Conservation (phyloP, 2,329 filamentous ascomycete species). For the Monilinia fructicola region DNA sequence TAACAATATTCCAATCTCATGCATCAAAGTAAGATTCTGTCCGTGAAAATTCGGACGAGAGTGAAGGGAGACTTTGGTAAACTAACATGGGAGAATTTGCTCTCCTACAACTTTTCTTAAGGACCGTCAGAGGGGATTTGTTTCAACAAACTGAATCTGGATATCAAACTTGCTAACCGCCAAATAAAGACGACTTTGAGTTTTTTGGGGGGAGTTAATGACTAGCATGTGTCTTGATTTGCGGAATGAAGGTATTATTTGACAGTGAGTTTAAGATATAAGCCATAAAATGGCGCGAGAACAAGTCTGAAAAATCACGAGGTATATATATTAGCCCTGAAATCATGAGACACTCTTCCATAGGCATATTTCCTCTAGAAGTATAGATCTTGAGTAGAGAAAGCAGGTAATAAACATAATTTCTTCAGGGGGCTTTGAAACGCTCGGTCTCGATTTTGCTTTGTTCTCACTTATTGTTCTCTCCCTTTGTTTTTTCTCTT, state of each 20-base stretch:
- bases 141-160: not conserved
- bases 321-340: not conserved
- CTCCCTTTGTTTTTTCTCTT: no score
- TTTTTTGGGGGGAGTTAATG: not conserved
- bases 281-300: not conserved
- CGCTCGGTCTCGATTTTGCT: not conserved
- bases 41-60: not conserved
- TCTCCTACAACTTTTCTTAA: not conserved
- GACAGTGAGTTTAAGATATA: not conserved
- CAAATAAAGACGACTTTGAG: not conserved
- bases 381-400: not conserved
- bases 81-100: not conserved
- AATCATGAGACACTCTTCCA: not conserved
- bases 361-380: not conserved
- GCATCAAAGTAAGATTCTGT: not conserved
- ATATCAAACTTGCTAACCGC: not conserved
- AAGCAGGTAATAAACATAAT: no score
- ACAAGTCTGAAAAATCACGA: not conserved
- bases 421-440: not conserved
- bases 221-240: not conserved
- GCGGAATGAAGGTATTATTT: not conserved
- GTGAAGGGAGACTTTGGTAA: not conserved
- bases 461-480: not conserved
- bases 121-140: not conserved
- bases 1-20: not conserved